Evolutionary conservation across 192 early-diverging fungal genomes (phyloP).

Genomic region (Mortierella antarctica): DNA sequence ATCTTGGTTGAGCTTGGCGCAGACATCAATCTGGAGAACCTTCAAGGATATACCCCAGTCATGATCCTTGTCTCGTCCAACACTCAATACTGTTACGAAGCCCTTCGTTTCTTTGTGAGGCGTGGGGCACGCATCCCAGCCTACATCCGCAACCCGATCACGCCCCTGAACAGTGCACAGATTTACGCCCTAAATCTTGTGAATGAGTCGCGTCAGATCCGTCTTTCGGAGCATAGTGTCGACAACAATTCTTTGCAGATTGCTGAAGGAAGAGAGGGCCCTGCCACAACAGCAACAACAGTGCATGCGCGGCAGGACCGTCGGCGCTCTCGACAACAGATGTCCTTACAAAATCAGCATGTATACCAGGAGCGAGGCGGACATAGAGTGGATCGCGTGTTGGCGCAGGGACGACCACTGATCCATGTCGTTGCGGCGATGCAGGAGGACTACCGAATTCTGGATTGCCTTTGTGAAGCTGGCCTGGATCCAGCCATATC

Average conservation of each 20-base stretch:
- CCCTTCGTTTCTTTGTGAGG: constrained; percentile 50
- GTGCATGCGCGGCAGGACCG: constrained; percentile 5
- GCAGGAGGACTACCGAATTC: constrained; percentile 44
- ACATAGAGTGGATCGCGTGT: constrained; percentile 14
- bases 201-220: constrained; percentile 25
- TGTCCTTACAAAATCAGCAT: constrained; percentile 14
- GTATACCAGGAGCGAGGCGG: constrained; percentile 30
- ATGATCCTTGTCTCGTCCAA: constrained; percentile 52
- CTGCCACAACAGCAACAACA: background rate
- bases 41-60: constrained; percentile 49
- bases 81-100: constrained; percentile 46
- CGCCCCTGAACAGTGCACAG: constrained; percentile 42
- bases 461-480: constrained; percentile 50
- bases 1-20: constrained; percentile 43
- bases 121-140: constrained; percentile 49
- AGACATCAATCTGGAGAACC: constrained; percentile 48
- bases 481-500: constrained; percentile 39
- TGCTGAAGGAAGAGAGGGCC: background rate
- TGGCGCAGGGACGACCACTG: constrained; percentile 41
- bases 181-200: constrained; percentile 40
- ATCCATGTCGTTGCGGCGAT: constrained; percentile 50
- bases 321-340: constrained; percentile 7
- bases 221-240: background rate
- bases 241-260: background rate
- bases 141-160: constrained; percentile 46